Evolutionary conservation across 192 early-diverging fungal species (phyloP), one percentile per base, ranked within the genome.

Genomic region (Coemansia aciculifera): DNA sequence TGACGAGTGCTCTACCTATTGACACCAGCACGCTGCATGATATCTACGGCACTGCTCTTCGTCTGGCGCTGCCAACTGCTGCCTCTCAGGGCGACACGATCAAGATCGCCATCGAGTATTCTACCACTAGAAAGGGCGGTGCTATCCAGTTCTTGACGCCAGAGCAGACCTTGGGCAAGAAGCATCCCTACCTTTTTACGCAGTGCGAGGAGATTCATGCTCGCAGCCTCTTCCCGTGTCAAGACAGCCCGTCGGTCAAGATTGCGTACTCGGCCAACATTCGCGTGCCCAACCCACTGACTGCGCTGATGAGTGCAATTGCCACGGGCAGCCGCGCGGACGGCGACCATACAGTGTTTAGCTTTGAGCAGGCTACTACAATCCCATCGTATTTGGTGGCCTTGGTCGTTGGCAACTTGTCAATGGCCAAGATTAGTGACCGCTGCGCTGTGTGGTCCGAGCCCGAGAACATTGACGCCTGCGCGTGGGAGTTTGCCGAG

Each of bases 201-300:
- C 97, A 99, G 79, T 96, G 98, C 84, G 92, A 99, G 80, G 88
- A 87, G 24, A 98, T 99, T 68, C 95, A 98, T 65, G 98, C 95
- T 10, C 90, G 98, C 51, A 90, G 91, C 48, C 72, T 99, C 63
- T 69, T 92, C 12, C 98, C 98, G 24, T 94, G 94, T 74, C 93
- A 94, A 85, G 95, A 95, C 72, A 86, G 90, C 37, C 94, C 94
- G 32, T 84, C 86, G 5, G 85, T 94, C 74, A 99, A 99, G 88
- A 74, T 94, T 36, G 93, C 92, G 51, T 93, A 98, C 75, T 87
- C 86, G n/a, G 95, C 96, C 17, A 81, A 85, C 34, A 86, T 99
- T 44, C 85, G 82, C 17, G 93, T 88, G 9, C 94, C 92, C 15
- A 75, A 85, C 27, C 75, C 90, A 49, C 85, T 97, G 52, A 90